phyloP scores from a whole-genome alignment of 192 early-diverging fungal genomes.

The Backusella parvicylindrica region DNA sequence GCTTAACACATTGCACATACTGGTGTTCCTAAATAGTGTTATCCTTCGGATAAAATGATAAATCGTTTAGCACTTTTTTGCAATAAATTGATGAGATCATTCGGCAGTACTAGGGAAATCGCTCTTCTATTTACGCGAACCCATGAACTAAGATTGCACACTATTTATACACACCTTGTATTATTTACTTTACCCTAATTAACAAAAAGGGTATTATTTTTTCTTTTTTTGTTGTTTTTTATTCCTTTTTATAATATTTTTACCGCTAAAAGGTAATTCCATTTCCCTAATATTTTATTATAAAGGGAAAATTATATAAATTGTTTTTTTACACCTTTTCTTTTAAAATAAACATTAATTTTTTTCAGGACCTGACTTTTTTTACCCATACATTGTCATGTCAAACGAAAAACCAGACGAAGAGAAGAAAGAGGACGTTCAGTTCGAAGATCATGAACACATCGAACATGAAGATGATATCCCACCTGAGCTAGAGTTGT shows the following conservation, averaged over 20 bases:
- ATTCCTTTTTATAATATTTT: background rate
- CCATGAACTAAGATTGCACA: background rate
- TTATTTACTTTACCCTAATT: background rate
- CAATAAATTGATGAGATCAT: background rate
- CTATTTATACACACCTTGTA: background rate
- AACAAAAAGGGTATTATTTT: conserved; percentile 13
- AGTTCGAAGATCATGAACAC: conserved; percentile 69
- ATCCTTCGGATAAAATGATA: conserved; percentile 3
- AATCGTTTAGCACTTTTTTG: background rate
- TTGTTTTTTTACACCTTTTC: background rate
- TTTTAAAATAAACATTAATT: background rate
- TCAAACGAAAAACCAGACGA: conserved; percentile 12
- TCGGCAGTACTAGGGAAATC: background rate
- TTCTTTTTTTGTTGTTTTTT: conserved; percentile 13
- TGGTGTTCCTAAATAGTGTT: background rate
- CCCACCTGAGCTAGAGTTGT: conserved; percentile 69
- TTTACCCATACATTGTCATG: conserved; percentile 2
- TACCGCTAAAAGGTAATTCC: background rate
- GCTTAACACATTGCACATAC: background rate
- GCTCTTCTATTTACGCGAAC: background rate
- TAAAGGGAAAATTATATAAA: conserved; percentile 4
- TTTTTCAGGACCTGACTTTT: background rate
- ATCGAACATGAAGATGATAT: conserved; percentile 73
- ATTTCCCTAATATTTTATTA: background rate
- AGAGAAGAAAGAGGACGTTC: conserved; percentile 44